phyloP scores from a whole-genome alignment of 345 rosid species.

The Arabis hirsuta region DNA sequence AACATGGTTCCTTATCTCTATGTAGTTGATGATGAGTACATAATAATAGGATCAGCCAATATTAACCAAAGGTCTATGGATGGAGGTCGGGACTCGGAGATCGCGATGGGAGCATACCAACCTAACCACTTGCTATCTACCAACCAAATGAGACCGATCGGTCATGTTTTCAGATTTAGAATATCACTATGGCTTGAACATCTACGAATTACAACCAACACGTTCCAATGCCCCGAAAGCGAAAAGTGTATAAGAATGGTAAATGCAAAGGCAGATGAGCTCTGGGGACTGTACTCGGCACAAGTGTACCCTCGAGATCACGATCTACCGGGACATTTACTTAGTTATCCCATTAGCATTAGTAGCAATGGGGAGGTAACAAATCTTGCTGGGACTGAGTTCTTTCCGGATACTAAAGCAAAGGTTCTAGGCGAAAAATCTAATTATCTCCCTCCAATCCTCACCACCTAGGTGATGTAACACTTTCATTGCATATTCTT shows the following conservation, averaged over 20 bases:
- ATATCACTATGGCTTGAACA: conserved; percentile 79
- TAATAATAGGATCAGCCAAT: conserved; percentile 89
- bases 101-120: conserved; percentile 89
- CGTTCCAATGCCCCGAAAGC: conserved; percentile 48
- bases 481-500: neutral
- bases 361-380: conserved; percentile 49
- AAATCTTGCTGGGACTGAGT: conserved; percentile 40
- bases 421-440: conserved; percentile 57
- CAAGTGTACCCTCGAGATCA: conserved; percentile 12
- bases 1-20: neutral
- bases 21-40: conserved; percentile 89
- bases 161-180: conserved; percentile 62
- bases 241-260: conserved; percentile 46
- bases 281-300: conserved; percentile 56
- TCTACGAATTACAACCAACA: conserved; percentile 19
- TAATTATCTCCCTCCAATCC: conserved; percentile 57
- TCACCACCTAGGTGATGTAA: conserved; percentile 57
- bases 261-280: conserved; percentile 45
- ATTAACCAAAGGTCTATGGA: conserved; percentile 94
- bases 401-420: conserved; percentile 81
- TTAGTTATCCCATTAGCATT: conserved; percentile 67
- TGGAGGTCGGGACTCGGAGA: conserved; percentile 81
- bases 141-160: conserved; percentile 41
- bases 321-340: conserved; percentile 58
- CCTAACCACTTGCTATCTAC: conserved; percentile 56